Evolutionary conservation across 106 monocot genomes (phyloP), one percentile per base, ranked within the genome.

Genomic region (Dendrobium catenatum): DNA sequence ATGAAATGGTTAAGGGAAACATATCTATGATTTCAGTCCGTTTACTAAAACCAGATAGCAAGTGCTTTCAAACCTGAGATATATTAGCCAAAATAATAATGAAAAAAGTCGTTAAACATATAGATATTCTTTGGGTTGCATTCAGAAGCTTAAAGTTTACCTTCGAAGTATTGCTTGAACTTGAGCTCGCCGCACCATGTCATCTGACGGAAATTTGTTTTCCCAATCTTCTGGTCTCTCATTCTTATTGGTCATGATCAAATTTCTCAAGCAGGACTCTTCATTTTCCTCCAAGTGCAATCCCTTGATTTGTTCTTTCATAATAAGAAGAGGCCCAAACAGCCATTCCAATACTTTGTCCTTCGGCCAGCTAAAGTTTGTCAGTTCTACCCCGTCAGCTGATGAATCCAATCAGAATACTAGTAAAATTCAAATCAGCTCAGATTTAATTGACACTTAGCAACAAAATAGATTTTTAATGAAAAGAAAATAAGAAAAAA

Each of bases 131-230:
- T 48, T 48, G 48, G 48, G 48, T 48, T 48, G 10, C 10, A 61
- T 61, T 61, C n/a, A 22, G 18, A 59, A n/a, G 6, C 5, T 66
- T 27, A 44, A 46, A 46, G 37, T 46, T 49, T 79, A 93, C 96
- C 96, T 93, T 86, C 96, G 91, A 42, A 91, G 75, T 78, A 96
- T 86, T 27, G 93, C 93, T 83, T 93, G 93, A 58, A 96, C 72
- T 41, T 91, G 96, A 70, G 93, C 96, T 87, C 83, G 85, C 74
- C 90, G 84, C 73, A 96, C 88, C 44, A 76, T 88, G 55, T 96
- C 87, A 78, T 83, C 67, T 43, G 88, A 91, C 31, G 96, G 88
- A 67, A 91, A 96, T 33, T 80, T 85, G 19, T 81, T 78, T 31
- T 93, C 86, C 96, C 96, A 96, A 49, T 96, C 96, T 40, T 88